Base-by-base conservation (phyloP, 345 rosid species). In the Geranium rotundifolium region DNA sequence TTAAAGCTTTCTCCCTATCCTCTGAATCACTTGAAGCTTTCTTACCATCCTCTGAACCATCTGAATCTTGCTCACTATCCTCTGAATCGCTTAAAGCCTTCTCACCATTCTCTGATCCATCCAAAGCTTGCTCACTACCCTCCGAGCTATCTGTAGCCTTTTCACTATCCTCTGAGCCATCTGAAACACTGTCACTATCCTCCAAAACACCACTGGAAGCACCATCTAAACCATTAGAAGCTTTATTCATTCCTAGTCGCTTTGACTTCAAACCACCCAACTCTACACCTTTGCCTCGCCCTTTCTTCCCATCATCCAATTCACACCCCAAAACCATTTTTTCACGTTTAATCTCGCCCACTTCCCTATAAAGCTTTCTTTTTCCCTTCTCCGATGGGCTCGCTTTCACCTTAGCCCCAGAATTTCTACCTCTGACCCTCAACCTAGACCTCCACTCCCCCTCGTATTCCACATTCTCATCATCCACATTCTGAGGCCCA, bases 381-480 rank as follows among this genome's bases (percentile, higher is more conserved):
- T 72, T 84, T 71, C 85, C 70, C 57, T 70, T 67, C 5, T 31
- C 59, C 16, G 65, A 61, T 19, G 46, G 59, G 13, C 60, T 59
- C 60, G 69, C 57, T 61, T 68, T 65, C 49, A 54, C 60, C 60
- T 65, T 66, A 56, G 64, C 67, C 41, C 67, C 65, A 39, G 17
- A 67, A 12, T 61, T 73, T 69, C 67, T 79, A 52, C 80, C 66
- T 73, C 80, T 79, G 19, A 86, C 37, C 65, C 90, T 77, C 90
- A 81, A 65, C 80, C 93, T 80, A 2, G 85, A 71, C 17, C 70
- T 82, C 98, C 96, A 89, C 60, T 74, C 79, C 63, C 79, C 90
- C 1, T 66, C 71, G 4, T 49, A 63, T 71, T 79, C 64, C 2
- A 9, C 55, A 54, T 29, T 63, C 60, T 63, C 85, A 17, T 34